Evolutionary conservation across 2,329 filamentous ascomycete genomes (phyloP).

Genomic region (Fusarium papillatum): DNA sequence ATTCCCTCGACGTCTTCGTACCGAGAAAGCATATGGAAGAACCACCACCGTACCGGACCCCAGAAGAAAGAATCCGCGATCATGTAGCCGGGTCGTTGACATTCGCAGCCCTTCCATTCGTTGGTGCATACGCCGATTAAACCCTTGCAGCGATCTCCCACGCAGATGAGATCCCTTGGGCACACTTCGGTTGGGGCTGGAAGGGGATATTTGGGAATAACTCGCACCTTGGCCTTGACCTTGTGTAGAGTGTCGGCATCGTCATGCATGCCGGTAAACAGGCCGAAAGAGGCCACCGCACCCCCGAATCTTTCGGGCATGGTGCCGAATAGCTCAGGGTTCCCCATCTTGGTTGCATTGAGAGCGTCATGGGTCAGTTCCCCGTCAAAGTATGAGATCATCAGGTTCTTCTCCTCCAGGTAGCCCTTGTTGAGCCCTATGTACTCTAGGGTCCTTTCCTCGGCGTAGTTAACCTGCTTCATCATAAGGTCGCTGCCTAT

Average conservation of each 20-base stretch:
- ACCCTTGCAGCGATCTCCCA: not conserved
- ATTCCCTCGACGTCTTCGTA: not conserved
- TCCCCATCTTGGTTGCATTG: not conserved
- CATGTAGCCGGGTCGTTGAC: not conserved
- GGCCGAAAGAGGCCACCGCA: not conserved
- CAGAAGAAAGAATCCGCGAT: not conserved
- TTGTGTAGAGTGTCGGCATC: not conserved
- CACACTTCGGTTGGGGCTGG: not conserved
- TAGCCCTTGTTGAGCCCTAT: not conserved
- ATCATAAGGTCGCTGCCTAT: not conserved
- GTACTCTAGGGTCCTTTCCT: not conserved
- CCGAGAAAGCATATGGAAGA: not conserved
- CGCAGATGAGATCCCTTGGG: not conserved
- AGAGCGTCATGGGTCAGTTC: not conserved
- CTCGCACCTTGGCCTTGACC: not conserved
- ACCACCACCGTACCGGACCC: not conserved
- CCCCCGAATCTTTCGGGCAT: not conserved
- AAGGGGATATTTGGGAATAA: not conserved
- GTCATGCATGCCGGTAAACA: not conserved
- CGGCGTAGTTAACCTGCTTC: not conserved
- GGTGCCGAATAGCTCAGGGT: not conserved
- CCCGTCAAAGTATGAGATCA: not conserved
- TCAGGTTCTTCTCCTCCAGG: not conserved
- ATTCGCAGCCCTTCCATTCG: not conserved
- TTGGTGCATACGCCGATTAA: not conserved